Evolutionary conservation across 2,329 filamentous ascomycete species (phyloP), one percentile per base, ranked within the genome.

Genomic region (Diaporthe eres): DNA sequence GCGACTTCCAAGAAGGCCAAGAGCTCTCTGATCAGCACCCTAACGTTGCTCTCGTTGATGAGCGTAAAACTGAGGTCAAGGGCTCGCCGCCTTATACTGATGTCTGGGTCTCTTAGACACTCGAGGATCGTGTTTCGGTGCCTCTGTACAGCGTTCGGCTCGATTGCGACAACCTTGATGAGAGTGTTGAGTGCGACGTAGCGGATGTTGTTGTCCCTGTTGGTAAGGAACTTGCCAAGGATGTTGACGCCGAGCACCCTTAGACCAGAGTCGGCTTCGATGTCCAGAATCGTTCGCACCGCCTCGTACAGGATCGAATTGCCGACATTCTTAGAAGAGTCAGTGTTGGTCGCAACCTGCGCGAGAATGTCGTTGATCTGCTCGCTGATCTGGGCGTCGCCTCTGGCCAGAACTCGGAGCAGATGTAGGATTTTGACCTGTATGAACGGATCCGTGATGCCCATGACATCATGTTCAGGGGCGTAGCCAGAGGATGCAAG

Each of bases 331-430:
- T 99, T 99, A 39, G 96, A 96, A 0, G 96, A 95, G 82, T 99
- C 97, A 1, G 97, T 99, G 85, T 99, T 99, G 53, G 96, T 98
- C 71, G 97, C 97, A 73, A 99, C 97, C 86, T 98, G 96, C 8
- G 97, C 97, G 76, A 99, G 87, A 77, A 99, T 99, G 82, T 99
- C 97, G 86, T 98, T 99, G 87, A 99, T 98, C 84, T 98, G 93
- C 85, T 99, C 97, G 84, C 95, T 98, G 37, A 95, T 95, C 77
- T 95, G 90, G 15, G 92, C 88, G 84, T 99, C 95, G 49, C 96
- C 96, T 77, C 95, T 92, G 22, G 94, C 96, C 61, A 99, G 88
- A 78, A 98, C 94, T 78, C 96, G 91, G 71, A 99, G 87, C 71
- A 99, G 86, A 74, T 94, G 92, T 73, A 99, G 88, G 75, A 99